Conservation (phyloP, 2,329 filamentous ascomycete genomes). For the Aspergillus fischeri region DNA sequence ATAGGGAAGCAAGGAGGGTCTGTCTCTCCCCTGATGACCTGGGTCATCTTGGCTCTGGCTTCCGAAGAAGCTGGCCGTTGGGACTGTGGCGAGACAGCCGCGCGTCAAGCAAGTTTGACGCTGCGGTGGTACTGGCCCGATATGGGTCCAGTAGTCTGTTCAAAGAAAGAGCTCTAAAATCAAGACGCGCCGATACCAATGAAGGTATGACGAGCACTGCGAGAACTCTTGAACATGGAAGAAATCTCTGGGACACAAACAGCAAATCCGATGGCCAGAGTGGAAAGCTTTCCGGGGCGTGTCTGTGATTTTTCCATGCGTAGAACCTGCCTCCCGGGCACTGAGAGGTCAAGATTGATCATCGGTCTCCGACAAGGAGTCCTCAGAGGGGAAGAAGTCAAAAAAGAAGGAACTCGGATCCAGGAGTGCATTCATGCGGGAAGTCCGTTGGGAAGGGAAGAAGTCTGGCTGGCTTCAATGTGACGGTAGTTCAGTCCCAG, state of each 20-base stretch:
- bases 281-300: constrained; percentile 5
- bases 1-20: background rate
- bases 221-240: background rate
- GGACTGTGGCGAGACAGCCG: background rate
- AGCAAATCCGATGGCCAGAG: constrained; percentile 5
- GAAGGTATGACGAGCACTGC: background rate
- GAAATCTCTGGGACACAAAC: background rate
- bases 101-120: background rate
- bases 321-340: background rate
- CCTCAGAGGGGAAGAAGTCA: background rate
- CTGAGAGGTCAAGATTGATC: constrained; percentile 1
- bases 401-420: constrained; percentile 1
- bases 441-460: constrained; percentile 30
- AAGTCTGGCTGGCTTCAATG: constrained; percentile 39
- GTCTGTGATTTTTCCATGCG: constrained; percentile 8
- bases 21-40: background rate
- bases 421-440: constrained; percentile 25
- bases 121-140: background rate
- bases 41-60: background rate
- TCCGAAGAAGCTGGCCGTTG: background rate
- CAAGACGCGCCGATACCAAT: background rate
- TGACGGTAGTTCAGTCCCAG: constrained; percentile 41
- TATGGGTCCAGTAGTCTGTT: background rate
- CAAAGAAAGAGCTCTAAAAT: background rate
- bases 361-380: background rate